phyloP scores from a whole-genome alignment of 2,329 filamentous ascomycete species.

The Claviceps sp. region DNA sequence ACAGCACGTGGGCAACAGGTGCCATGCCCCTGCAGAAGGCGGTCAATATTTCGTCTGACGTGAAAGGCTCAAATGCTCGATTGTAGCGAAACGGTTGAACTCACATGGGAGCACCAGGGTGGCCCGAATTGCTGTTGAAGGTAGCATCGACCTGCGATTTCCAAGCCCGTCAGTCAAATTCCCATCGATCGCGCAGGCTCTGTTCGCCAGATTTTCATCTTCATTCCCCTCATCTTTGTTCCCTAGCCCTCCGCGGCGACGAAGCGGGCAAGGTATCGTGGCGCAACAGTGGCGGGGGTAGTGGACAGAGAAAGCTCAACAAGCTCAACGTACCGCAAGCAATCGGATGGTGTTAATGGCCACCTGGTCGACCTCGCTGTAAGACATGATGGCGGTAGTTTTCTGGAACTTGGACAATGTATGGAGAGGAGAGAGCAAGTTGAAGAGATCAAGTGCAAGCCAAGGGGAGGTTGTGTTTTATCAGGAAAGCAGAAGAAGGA shows the following conservation, averaged over 20 bases:
- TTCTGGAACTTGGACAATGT: constrained; percentile 7
- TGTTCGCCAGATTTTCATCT: constrained; percentile 2
- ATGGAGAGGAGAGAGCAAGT: constrained; percentile 8
- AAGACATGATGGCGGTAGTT: constrained; percentile 58
- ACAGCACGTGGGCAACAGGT: constrained; percentile 89
- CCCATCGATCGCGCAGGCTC: neutral
- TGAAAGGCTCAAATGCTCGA: neutral
- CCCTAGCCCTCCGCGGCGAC: neutral
- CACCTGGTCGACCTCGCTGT: constrained; percentile 74
- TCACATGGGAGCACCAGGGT: constrained; percentile 95
- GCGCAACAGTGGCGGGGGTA: constrained; percentile 14
- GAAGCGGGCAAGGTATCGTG: constrained; percentile 7
- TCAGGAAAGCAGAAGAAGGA: constrained; percentile 14
- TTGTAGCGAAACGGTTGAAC: constrained; percentile 14
- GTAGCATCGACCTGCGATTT: constrained; percentile 81
- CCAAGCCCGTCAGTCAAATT: neutral
- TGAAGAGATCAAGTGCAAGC: constrained; percentile 10
- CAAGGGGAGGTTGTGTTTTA: constrained; percentile 14
- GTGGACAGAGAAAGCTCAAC: constrained; percentile 27
- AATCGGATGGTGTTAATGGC: constrained; percentile 97
- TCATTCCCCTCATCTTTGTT: neutral
- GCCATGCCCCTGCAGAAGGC: constrained; percentile 57
- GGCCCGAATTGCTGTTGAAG: constrained; percentile 87
- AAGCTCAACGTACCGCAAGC: constrained; percentile 63
- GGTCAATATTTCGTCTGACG: constrained; percentile 12